These are phyloP conservation scores for Penicillium sp. DNA, from an alignment of 2,329 filamentous ascomycete genomes.

Conservation along the genomic window DNA sequence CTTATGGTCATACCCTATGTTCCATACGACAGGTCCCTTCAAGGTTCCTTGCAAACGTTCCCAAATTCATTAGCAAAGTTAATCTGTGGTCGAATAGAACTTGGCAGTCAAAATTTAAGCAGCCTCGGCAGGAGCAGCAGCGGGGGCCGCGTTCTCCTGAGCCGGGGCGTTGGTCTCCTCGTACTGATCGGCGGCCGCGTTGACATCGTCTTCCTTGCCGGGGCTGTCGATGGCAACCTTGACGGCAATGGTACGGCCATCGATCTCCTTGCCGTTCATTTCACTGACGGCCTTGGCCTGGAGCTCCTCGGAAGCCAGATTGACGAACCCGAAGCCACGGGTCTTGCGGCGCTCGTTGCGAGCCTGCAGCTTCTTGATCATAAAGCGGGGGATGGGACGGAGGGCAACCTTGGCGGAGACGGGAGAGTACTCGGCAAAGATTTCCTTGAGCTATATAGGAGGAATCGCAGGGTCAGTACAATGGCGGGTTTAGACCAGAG, in stretches of 20 bases:
- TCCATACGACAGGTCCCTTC: conserved; percentile 23
- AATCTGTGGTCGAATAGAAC: conserved; percentile 24
- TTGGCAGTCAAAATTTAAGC: conserved; percentile 36
- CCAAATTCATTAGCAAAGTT: conserved; percentile 22
- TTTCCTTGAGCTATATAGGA: conserved; percentile 80
- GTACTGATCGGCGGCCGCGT: conserved; percentile 53
- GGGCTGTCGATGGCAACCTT: conserved; percentile 99
- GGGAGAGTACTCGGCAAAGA: conserved; percentile 90
- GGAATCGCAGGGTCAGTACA: conserved; percentile 33
- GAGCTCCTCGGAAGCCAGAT: conserved; percentile 88
- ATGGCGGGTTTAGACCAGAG: conserved; percentile 9
- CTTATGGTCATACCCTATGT: conserved; percentile 35
- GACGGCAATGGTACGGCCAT: conserved; percentile 98
- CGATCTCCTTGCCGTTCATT: conserved; percentile 99
- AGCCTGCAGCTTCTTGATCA: conserved; percentile 99
- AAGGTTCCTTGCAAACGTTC: conserved; percentile 16
- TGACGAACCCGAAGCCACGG: conserved; percentile 98
- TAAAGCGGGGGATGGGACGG: conserved; percentile 97
- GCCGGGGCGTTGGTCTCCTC: conserved; percentile 49
- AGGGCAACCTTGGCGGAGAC: conserved; percentile 97
- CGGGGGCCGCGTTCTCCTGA: conserved; percentile 47
- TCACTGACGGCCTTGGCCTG: conserved; percentile 96
- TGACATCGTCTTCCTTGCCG: conserved; percentile 89
- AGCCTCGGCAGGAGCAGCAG: conserved; percentile 35
- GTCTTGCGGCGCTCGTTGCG: conserved; percentile 98